phyloP scores from a whole-genome alignment of 495 filamentous ascomycete genomes.

The Penicillium verhagenii region DNA sequence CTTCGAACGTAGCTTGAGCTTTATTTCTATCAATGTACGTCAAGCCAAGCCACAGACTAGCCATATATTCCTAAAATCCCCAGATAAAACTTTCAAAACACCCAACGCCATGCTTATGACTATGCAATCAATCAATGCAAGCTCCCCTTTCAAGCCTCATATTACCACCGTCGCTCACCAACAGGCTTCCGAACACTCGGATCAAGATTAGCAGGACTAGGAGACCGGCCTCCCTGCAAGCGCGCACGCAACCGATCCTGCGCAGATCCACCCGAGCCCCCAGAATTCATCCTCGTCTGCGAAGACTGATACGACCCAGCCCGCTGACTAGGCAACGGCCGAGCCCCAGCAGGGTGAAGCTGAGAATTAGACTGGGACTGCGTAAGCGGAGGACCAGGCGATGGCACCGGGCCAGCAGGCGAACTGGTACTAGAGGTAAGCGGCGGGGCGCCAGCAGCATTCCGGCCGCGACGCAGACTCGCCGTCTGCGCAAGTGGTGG shows the following conservation, averaged over 20 bases:
- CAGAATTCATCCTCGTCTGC: constrained; percentile 11
- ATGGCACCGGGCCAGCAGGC: constrained; percentile 18
- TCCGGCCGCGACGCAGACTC: constrained; percentile 54
- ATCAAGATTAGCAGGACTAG: constrained; percentile 35
- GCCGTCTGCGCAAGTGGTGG: constrained; percentile 48
- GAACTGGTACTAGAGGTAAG: constrained; percentile 21
- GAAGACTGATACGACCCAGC: constrained; percentile 67
- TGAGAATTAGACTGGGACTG: constrained; percentile 16
- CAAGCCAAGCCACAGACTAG: no score
- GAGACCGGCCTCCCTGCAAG: constrained; percentile 55
- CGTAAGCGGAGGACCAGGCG: constrained; percentile 14
- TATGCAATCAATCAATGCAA: constrained; percentile 18
- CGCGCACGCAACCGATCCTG: constrained; percentile 68
- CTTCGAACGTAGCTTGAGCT: no score
- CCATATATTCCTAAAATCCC: not conserved
- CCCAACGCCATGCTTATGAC: constrained; percentile 25
- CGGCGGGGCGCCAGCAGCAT: constrained; percentile 17
- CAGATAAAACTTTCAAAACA: constrained; percentile 11
- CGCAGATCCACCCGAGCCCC: constrained; percentile 52
- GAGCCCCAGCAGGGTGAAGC: constrained; percentile 43
- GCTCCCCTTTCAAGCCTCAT: not conserved
- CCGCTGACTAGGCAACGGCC: constrained; percentile 69
- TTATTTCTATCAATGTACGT: no score
- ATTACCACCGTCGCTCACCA: constrained; percentile 23
- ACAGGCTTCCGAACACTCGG: constrained; percentile 39